Conservation (phyloP, 1,284 basidiomycete species). For the Inonotus hispidus region DNA sequence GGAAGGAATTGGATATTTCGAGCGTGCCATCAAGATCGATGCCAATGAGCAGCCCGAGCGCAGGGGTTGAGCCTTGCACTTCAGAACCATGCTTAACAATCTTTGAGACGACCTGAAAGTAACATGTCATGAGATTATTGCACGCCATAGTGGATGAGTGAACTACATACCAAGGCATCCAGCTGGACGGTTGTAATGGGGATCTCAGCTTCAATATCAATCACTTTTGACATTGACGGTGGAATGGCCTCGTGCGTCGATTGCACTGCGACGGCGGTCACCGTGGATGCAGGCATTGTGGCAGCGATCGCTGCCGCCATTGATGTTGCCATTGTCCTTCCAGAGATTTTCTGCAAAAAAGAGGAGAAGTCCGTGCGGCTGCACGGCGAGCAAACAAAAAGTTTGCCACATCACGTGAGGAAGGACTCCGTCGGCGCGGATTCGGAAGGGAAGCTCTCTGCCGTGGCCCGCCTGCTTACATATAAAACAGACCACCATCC, state of each 20-base stretch:
- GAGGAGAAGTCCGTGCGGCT: too few species aligned
- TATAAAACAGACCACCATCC: too few species aligned
- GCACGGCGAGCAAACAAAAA: too few species aligned
- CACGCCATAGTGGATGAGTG: neutral
- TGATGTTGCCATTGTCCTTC: slow-evolving; percentile 50
- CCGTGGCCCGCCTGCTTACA: too few species aligned
- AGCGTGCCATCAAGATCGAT: slow-evolving; percentile 89
- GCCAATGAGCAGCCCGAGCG: slow-evolving; percentile 83
- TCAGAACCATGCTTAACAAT: slow-evolving; percentile 85
- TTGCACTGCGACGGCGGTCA: slow-evolving; percentile 52
- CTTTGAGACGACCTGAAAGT: slow-evolving; percentile 78
- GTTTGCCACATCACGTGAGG: too few species aligned
- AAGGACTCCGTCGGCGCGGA: too few species aligned
- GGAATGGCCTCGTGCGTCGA: slow-evolving; percentile 79
- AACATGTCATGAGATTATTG: neutral
- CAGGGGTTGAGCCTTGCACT: slow-evolving; percentile 51
- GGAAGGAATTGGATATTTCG: slow-evolving; percentile 91
- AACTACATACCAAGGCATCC: slow-evolving; percentile 75
- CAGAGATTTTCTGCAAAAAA: neutral
- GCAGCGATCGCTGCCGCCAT: slow-evolving; percentile 87
- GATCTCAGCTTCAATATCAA: slow-evolving; percentile 88
- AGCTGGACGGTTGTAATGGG: slow-evolving; percentile 73
- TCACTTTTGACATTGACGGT: slow-evolving; percentile 81
- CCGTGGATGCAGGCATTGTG: slow-evolving; percentile 63
- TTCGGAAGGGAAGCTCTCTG: too few species aligned